These are phyloP conservation scores for Trametes cingulata DNA, from an alignment of 768 basidiomycete species.

Conservation along the genomic window DNA sequence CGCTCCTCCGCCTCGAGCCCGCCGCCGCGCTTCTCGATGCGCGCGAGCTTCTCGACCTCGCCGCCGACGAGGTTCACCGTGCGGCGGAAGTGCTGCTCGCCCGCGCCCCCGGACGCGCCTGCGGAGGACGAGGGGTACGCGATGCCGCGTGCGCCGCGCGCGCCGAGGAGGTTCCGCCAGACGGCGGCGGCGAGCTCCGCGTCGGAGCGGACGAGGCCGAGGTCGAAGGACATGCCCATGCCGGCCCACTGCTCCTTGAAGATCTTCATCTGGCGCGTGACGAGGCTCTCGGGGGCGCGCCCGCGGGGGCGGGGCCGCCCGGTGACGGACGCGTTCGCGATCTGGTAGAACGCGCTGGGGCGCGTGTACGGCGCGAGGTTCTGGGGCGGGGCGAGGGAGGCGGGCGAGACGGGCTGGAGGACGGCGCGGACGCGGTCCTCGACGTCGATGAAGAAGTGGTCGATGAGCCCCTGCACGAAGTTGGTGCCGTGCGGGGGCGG, in stretches of 20 bases:
- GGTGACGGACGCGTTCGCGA: slow-evolving; percentile 18
- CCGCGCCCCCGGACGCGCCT: slow-evolving; percentile 18
- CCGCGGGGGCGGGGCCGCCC: slow-evolving; percentile 25
- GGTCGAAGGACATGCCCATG: slow-evolving; percentile 74
- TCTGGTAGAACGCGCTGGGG: slow-evolving; percentile 30
- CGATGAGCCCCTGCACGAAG: slow-evolving; percentile 81
- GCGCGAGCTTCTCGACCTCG: slow-evolving; percentile 57
- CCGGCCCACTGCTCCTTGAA: slow-evolving; percentile 93
- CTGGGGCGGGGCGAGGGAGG: slow-evolving; percentile 23
- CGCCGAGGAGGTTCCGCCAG: slow-evolving; percentile 91
- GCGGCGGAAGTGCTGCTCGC: slow-evolving; percentile 46
- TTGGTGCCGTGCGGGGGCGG: slow-evolving; percentile 62
- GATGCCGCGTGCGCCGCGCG: slow-evolving; percentile 76
- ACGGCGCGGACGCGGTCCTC: slow-evolving; percentile 87
- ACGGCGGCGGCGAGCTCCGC: slow-evolving; percentile 82
- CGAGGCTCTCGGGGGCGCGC: slow-evolving; percentile 73
- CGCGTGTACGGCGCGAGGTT: slow-evolving; percentile 29
- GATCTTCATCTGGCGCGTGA: slow-evolving; percentile 87
- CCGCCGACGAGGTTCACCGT: slow-evolving; percentile 73
- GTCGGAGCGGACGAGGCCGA: slow-evolving; percentile 75
- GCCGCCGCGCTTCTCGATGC: slow-evolving; percentile 41
- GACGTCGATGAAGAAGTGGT: slow-evolving; percentile 94
- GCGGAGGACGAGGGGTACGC: slow-evolving; percentile 31
- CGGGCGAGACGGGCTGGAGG: slow-evolving; percentile 34
- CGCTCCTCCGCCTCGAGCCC: slow-evolving; percentile 55